phyloP scores from a whole-genome alignment of 108 stramenopile genomes.

The Skeletonema costatum region DNA sequence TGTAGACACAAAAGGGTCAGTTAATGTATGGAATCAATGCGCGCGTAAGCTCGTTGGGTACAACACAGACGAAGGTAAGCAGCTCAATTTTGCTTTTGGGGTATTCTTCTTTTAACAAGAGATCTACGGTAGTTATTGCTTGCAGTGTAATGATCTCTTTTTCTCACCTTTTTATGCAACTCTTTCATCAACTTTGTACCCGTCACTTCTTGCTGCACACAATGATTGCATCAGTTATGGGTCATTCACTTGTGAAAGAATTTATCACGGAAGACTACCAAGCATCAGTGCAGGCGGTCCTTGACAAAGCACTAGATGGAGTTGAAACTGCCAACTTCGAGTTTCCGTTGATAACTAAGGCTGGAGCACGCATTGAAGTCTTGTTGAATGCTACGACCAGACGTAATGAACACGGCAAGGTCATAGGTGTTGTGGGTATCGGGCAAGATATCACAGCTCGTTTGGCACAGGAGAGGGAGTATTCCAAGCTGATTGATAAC shows the following conservation, averaged over 20 bases:
- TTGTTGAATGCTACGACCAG: constrained; percentile 69
- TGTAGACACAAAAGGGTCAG: too few species aligned
- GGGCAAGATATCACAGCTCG: constrained; percentile 79
- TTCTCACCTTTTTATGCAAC: too few species aligned
- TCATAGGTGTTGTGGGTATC: constrained; percentile 68
- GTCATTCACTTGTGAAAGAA: too few species aligned
- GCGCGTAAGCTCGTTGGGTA: too few species aligned
- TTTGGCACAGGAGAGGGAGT: constrained; percentile 54
- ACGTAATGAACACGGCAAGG: constrained; percentile 58
- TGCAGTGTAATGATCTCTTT: too few species aligned
- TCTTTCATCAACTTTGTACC: too few species aligned
- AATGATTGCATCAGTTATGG: neutral
- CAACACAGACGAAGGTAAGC: too few species aligned
- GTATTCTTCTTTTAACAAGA: too few species aligned
- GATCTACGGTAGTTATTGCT: too few species aligned
- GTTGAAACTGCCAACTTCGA: constrained; percentile 48
- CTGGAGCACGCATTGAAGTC: constrained; percentile 23
- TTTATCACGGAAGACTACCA: constrained; percentile 5
- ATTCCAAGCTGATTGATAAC: constrained; percentile 73
- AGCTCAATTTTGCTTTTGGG: too few species aligned
- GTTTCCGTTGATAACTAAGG: constrained; percentile 42
- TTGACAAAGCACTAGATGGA: neutral
- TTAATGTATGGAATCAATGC: too few species aligned
- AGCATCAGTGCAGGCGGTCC: too few species aligned
- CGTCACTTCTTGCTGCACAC: constrained; percentile 12